Conservation (phyloP, 1,284 basidiomycete species). For the Athelia psychrophila region DNA sequence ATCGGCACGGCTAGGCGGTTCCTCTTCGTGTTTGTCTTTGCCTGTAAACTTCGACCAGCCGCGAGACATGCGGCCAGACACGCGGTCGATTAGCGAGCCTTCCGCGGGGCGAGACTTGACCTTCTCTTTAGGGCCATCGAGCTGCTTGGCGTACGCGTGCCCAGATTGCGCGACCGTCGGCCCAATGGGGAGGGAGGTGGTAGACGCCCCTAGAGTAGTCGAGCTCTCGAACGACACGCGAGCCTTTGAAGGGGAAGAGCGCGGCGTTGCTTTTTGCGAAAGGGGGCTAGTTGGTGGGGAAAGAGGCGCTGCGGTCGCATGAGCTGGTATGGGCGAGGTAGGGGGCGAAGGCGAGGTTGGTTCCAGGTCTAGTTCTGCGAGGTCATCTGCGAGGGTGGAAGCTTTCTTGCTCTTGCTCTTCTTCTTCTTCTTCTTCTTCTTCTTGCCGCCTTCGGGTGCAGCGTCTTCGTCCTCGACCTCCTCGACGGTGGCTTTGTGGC, state of each 20-base stretch:
- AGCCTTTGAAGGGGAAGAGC: slow-evolving; percentile 14
- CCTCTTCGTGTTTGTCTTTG: slow-evolving; percentile 30
- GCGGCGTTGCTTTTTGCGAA: slow-evolving; percentile 10
- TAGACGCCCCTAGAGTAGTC: slow-evolving; percentile 31
- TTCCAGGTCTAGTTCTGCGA: neutral
- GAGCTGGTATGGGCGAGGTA: slow-evolving; percentile 15
- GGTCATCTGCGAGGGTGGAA: slow-evolving; percentile 19
- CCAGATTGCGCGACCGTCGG: slow-evolving; percentile 59
- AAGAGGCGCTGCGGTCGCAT: slow-evolving; percentile 12
- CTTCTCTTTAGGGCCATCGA: slow-evolving; percentile 53
- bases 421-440: slow-evolving; percentile 67
- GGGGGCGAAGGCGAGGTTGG: slow-evolving; percentile 13
- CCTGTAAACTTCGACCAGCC: slow-evolving; percentile 49
- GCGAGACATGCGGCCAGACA: slow-evolving; percentile 33
- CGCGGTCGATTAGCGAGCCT: slow-evolving; percentile 44
- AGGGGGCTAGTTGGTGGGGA: slow-evolving; percentile 8
- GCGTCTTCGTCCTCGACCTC: slow-evolving; percentile 68
- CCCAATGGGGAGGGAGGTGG: slow-evolving; percentile 41
- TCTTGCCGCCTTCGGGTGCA: slow-evolving; percentile 39
- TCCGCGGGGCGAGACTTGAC: slow-evolving; percentile 64
- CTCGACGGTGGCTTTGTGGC: slow-evolving; percentile 53
- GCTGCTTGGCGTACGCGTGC: slow-evolving; percentile 57
- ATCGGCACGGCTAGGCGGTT: slow-evolving; percentile 35
- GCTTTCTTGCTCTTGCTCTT: slow-evolving; percentile 58
- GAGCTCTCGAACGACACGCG: slow-evolving; percentile 16